phyloP scores from a whole-genome alignment of 1,284 basidiomycete species.

The Meripilus lineatus region DNA sequence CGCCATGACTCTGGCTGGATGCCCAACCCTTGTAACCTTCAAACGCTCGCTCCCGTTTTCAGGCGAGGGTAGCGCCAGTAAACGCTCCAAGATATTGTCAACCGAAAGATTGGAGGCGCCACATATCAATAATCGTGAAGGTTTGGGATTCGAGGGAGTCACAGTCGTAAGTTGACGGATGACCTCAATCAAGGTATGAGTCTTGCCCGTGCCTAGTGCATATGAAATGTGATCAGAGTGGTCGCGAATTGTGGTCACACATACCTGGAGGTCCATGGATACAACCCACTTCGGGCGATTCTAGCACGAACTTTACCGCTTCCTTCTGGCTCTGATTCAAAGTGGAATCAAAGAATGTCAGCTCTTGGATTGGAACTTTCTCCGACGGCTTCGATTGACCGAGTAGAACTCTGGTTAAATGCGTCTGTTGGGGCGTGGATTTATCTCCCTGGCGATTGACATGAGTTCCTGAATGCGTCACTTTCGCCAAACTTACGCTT shows the following conservation, averaged over 20 bases:
- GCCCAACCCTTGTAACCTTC: constrained; percentile 79
- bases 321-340: constrained; percentile 84
- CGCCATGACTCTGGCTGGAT: constrained; percentile 89
- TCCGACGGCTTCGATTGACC: constrained; percentile 48
- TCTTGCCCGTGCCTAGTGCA: constrained; percentile 85
- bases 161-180: constrained; percentile 74
- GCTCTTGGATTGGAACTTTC: constrained; percentile 29
- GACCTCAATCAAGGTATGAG: constrained; percentile 87
- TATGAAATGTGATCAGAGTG: background rate
- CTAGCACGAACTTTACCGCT: constrained; percentile 73
- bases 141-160: constrained; percentile 42
- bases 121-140: constrained; percentile 71
- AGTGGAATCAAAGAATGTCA: constrained; percentile 71
- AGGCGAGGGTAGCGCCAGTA: constrained; percentile 53
- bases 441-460: constrained; percentile 6
- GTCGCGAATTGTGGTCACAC: constrained; percentile 6
- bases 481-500: too few relatives aligned
- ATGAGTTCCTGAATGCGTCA: too few relatives aligned
- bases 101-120: constrained; percentile 91
- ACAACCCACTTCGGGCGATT: constrained; percentile 76
- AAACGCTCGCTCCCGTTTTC: constrained; percentile 42
- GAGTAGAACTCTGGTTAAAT: constrained; percentile 62
- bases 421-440: constrained; percentile 25
- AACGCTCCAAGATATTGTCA: constrained; percentile 85
- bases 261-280: constrained; percentile 96